These are phyloP conservation scores for Arthrobotrys iridis DNA, from an alignment of 2,329 filamentous ascomycete genomes.

Conservation along the genomic window DNA sequence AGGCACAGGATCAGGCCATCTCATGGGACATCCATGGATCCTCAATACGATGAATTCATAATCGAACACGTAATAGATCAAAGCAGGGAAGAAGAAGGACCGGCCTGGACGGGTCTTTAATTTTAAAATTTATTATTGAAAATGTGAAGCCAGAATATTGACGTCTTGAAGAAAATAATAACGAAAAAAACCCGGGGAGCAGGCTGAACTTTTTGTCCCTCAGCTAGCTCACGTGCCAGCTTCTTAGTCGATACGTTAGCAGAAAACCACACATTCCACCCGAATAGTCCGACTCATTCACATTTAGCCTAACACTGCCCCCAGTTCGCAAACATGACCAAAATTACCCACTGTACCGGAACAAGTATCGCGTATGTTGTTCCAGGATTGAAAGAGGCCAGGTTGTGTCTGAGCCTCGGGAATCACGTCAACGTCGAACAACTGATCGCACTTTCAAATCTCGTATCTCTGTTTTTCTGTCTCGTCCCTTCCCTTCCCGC, in stretches of 20 bases:
- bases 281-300: slow-evolving; percentile 17
- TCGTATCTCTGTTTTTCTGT: background rate
- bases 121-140: background rate
- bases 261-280: slow-evolving; percentile 9
- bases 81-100: too few species aligned
- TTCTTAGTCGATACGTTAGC: too few species aligned
- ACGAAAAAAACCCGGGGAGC: slow-evolving; percentile 4
- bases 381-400: background rate
- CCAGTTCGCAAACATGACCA: background rate
- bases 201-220: background rate
- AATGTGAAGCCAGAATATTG: background rate
- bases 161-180: background rate
- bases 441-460: slow-evolving; percentile 18
- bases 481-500: background rate
- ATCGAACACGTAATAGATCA: slow-evolving; percentile 4
- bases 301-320: slow-evolving; percentile 20
- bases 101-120: background rate
- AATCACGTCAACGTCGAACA: slow-evolving; percentile 25
- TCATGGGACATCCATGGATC: too few species aligned
- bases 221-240: slow-evolving; percentile 6
- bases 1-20: slow-evolving; percentile 11
- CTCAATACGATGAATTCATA: background rate
- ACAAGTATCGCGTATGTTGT: slow-evolving; percentile 3
- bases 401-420: slow-evolving; percentile 20
- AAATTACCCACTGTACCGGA: slow-evolving; percentile 11